Percentiles rank a stretch among this genome's conserved stretches.
Evolutionary conservation across 2,329 filamentous ascomycete species (phyloP).

Genomic region (Xylaria sp.): DNA sequence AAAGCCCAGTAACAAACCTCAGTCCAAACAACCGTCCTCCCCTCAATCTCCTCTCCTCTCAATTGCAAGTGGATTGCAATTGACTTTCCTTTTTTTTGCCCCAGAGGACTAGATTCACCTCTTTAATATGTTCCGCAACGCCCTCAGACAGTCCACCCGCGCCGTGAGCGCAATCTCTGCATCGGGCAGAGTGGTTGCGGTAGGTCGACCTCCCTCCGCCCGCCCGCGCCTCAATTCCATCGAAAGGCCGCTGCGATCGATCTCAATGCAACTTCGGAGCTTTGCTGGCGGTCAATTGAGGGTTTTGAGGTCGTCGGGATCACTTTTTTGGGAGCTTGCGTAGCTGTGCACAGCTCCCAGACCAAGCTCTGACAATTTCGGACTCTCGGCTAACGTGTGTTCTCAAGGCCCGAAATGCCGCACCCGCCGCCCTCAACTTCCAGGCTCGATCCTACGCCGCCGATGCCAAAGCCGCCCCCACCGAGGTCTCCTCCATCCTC

Average conservation of each 20-base stretch:
- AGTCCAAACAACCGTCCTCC: conserved; percentile 39
- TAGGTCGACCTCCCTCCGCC: conserved; percentile 65
- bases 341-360: conserved; percentile 41
- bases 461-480: conserved; percentile 93
- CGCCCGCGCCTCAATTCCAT: conserved; percentile 50
- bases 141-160: conserved; percentile 95
- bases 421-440: conserved; percentile 76
- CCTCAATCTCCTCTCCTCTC: conserved; percentile 60
- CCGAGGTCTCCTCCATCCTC: conserved; percentile 98
- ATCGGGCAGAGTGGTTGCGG: conserved; percentile 86
- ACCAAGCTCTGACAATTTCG: conserved; percentile 43
- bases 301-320: conserved; percentile 31
- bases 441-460: conserved; percentile 87
- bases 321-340: conserved; percentile 36
- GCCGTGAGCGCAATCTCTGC: conserved; percentile 93
- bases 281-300: conserved; percentile 43
- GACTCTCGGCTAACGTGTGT: conserved; percentile 58
- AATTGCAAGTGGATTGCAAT: conserved; percentile 71
- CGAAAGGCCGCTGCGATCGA: conserved; percentile 44
- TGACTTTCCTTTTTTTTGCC: conserved; percentile 55
- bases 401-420: conserved; percentile 80
- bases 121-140: conserved; percentile 92
- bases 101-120: conserved; percentile 56
- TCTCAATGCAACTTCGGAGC: conserved; percentile 37
- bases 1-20: conserved; percentile 35